Conservation (phyloP, 371 early-diverging fungal genomes). For the Syncephalastrum monosporum region DNA sequence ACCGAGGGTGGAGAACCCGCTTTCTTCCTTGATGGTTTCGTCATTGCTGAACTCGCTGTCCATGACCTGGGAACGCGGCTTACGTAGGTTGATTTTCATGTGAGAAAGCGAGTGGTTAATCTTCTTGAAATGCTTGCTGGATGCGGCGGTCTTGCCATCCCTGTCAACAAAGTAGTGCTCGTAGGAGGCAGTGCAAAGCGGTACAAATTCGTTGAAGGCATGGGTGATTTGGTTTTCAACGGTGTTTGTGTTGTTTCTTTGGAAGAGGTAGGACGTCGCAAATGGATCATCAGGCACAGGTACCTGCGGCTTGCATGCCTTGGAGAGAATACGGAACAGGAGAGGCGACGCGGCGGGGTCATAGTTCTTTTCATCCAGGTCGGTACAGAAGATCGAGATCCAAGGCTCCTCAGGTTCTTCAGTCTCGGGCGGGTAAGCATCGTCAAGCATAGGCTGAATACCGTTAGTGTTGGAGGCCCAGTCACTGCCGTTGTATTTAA, state of each 20-base stretch:
- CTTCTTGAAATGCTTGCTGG: slow-evolving; percentile 20
- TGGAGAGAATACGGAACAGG: slow-evolving; percentile 32
- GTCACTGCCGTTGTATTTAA: slow-evolving; percentile 18
- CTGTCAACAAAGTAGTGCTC: slow-evolving; percentile 6
- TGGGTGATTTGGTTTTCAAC: slow-evolving; percentile 10
- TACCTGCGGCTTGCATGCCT: slow-evolving; percentile 27
- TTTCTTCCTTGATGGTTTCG: slow-evolving; percentile 20
- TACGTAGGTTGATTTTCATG: slow-evolving; percentile 35
- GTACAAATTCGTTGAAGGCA: slow-evolving; percentile 31
- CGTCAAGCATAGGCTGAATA: slow-evolving; percentile 33
- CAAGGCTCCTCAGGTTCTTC: slow-evolving; percentile 37
- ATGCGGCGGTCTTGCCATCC: slow-evolving; percentile 7
- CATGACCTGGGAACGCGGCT: slow-evolving; percentile 21
- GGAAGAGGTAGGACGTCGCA: slow-evolving; percentile 7
- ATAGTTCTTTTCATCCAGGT: slow-evolving; percentile 15
- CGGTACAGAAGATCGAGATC: slow-evolving; percentile 38
- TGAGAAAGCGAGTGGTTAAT: slow-evolving; percentile 38
- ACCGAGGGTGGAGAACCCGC: slow-evolving; percentile 5
- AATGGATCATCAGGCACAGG: slow-evolving; percentile 31
- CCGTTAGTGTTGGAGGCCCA: slow-evolving; percentile 29
- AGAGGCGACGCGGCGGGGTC: slow-evolving; percentile 26
- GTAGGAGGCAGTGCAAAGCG: slow-evolving; percentile 11
- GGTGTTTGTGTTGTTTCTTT: neutral
- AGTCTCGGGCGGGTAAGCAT: slow-evolving; percentile 26
- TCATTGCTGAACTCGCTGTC: slow-evolving; percentile 19